These are phyloP conservation scores for Oidium heveae DNA, from an alignment of 2,329 filamentous ascomycete genomes.

Conservation along the genomic window DNA sequence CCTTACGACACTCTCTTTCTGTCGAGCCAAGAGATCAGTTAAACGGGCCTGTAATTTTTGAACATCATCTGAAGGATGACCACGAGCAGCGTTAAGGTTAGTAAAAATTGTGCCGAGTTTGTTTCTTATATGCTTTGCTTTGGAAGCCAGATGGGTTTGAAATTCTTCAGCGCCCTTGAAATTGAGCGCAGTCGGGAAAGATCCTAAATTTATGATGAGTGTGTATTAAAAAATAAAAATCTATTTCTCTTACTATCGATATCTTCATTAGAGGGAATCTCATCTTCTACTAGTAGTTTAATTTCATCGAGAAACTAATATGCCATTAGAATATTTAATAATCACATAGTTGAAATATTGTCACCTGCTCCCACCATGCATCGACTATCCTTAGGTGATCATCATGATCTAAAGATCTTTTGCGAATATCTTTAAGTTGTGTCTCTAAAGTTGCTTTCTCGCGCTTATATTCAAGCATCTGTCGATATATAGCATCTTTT, in stretches of 20 bases:
- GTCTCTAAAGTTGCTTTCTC: conserved; percentile 62
- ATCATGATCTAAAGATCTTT: conserved; percentile 60
- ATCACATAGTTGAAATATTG: conserved; percentile 7
- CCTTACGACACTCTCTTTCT: conserved; percentile 60
- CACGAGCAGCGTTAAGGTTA: conserved; percentile 24
- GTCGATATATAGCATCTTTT: conserved; percentile 89
- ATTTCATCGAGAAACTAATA: conserved; percentile 36
- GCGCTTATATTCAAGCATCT: conserved; percentile 95
- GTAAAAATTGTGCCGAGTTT: conserved; percentile 46
- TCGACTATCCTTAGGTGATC: conserved; percentile 81
- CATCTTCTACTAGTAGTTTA: conserved; percentile 28
- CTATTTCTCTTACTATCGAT: conserved; percentile 14
- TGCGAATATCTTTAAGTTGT: conserved; percentile 56
- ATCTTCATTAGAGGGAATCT: conserved; percentile 19
- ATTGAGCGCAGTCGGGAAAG: conserved; percentile 30
- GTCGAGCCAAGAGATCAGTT: conserved; percentile 46
- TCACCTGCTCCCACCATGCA: conserved; percentile 81
- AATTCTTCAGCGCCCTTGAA: conserved; percentile 48
- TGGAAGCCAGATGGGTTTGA: conserved; percentile 52
- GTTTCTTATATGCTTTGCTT: conserved; percentile 50
- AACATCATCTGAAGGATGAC: conserved; percentile 38
- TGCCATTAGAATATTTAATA: conserved; percentile 1
- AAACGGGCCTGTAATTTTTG: conserved; percentile 51
- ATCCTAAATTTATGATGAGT: conserved; percentile 18
- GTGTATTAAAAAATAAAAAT: background rate